These are phyloP conservation scores for Penicillium freii DNA, from an alignment of 2,329 filamentous ascomycete genomes.

Conservation along the genomic window DNA sequence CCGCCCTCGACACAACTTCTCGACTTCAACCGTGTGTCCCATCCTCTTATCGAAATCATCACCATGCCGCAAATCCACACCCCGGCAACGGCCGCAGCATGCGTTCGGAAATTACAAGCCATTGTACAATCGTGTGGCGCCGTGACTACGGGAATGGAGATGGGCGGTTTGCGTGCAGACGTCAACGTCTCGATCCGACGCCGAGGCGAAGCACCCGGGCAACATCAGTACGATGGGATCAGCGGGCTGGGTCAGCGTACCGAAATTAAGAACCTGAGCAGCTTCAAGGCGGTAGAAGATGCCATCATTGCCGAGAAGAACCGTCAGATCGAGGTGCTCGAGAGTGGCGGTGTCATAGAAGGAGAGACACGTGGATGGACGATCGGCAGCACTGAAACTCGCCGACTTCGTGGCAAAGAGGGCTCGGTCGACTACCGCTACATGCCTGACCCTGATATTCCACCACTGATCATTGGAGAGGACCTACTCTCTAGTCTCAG, in stretches of 20 bases:
- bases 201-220: conserved; percentile 48
- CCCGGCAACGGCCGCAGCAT: conserved; percentile 80
- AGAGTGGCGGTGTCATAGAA: conserved; percentile 69
- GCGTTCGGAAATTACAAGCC: conserved; percentile 83
- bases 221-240: conserved; percentile 56
- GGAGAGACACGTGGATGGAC: conserved; percentile 95
- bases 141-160: conserved; percentile 88
- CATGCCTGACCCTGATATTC: conserved; percentile 93
- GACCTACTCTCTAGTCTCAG: conserved; percentile 67
- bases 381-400: conserved; percentile 77
- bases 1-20: conserved; percentile 72
- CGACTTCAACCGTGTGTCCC: conserved; percentile 90
- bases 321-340: conserved; percentile 77
- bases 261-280: conserved; percentile 96
- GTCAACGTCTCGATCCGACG: conserved; percentile 87
- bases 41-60: conserved; percentile 92
- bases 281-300: conserved; percentile 91
- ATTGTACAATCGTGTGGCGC: conserved; percentile 77
- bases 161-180: conserved; percentile 85
- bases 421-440: conserved; percentile 97
- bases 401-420: conserved; percentile 82
- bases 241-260: conserved; percentile 76
- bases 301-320: conserved; percentile 89
- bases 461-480: conserved; percentile 70
- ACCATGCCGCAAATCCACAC: conserved; percentile 85